These are phyloP conservation scores for Globisporangium polare DNA, from an alignment of 352 stramenopile genomes.

Conservation along the genomic window DNA sequence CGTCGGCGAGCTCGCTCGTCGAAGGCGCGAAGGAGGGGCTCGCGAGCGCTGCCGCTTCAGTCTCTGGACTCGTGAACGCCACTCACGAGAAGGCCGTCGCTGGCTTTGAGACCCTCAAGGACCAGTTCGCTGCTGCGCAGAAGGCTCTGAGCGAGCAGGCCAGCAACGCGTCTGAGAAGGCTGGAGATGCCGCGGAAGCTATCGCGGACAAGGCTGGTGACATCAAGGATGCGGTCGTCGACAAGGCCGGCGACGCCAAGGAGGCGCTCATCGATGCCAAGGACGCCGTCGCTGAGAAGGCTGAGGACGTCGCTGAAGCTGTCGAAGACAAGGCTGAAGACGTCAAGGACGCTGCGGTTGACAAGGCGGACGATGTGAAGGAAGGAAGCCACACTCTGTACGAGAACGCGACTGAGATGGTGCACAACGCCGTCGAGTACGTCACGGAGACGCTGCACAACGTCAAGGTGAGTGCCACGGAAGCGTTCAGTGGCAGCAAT, in stretches of 20 bases:
- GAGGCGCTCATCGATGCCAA: too few species aligned
- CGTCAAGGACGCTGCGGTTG: slow-evolving; percentile 10
- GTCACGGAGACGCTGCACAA: slow-evolving; percentile 56
- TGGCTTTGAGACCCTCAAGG: slow-evolving; percentile 36
- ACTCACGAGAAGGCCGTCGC: slow-evolving; percentile 31
- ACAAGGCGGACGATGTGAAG: background rate
- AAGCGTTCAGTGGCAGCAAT: background rate
- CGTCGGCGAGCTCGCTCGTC: slow-evolving; percentile 10
- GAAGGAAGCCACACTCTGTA: background rate
- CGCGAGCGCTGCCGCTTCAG: slow-evolving; percentile 15
- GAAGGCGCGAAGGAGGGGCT: slow-evolving; percentile 27
- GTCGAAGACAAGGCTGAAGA: slow-evolving; percentile 22
- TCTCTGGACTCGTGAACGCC: slow-evolving; percentile 17
- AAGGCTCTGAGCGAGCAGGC: slow-evolving; percentile 22
- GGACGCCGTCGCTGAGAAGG: background rate
- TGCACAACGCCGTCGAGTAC: slow-evolving; percentile 60
- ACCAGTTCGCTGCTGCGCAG: slow-evolving; percentile 23
- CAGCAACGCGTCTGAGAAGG: slow-evolving; percentile 1
- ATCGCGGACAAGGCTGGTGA: slow-evolving; percentile 4
- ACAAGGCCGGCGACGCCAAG: slow-evolving; percentile 17
- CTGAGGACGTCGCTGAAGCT: background rate
- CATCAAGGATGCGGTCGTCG: background rate
- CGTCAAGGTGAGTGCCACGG: slow-evolving; percentile 47
- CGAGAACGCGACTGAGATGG: background rate
- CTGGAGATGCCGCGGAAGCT: background rate